Evolutionary conservation across 345 rosid genomes (phyloP).

Genomic region (Luvunga scandens): DNA sequence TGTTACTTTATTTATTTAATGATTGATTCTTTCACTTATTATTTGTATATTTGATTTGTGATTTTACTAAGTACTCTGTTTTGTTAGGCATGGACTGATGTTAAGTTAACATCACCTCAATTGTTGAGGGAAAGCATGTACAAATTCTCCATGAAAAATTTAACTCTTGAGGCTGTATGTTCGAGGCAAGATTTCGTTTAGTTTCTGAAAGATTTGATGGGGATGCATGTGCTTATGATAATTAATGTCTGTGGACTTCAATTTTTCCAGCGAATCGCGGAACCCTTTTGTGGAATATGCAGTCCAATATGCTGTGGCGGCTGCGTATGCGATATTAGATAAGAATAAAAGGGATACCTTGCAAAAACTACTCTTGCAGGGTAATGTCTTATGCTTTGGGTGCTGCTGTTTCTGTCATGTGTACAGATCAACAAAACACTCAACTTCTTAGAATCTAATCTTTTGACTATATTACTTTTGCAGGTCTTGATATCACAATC

Average conservation of each 20-base stretch:
- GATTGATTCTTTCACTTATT: not conserved
- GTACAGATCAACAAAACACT: not conserved
- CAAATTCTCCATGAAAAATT: slow-evolving; percentile 64
- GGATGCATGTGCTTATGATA: not conserved
- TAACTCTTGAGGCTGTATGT: slow-evolving; percentile 58
- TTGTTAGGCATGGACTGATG: slow-evolving; percentile 71
- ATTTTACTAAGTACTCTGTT: too few relatives aligned
- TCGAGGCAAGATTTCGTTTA: slow-evolving; percentile 54
- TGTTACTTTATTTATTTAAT: slow-evolving; percentile 11
- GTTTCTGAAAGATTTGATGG: not conserved
- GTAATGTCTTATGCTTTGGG: slow-evolving; percentile 30
- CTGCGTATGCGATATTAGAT: slow-evolving; percentile 60
- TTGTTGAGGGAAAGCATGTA: slow-evolving; percentile 80
- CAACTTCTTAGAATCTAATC: slow-evolving; percentile 25
- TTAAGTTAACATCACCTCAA: slow-evolving; percentile 89
- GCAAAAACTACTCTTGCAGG: slow-evolving; percentile 75
- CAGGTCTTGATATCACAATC: slow-evolving; percentile 90
- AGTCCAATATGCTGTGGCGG: slow-evolving; percentile 73
- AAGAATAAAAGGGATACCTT: slow-evolving; percentile 51
- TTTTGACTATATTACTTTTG: slow-evolving; percentile 23
- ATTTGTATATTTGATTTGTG: not conserved
- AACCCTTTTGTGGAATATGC: slow-evolving; percentile 92
- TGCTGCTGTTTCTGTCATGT: not conserved
- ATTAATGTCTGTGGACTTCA: not conserved
- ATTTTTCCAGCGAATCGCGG: slow-evolving; percentile 58